Evolutionary conservation across 441 rosid species (phyloP), one percentile per base, ranked within the genome.

Genomic region (Populus trichocarpa): DNA sequence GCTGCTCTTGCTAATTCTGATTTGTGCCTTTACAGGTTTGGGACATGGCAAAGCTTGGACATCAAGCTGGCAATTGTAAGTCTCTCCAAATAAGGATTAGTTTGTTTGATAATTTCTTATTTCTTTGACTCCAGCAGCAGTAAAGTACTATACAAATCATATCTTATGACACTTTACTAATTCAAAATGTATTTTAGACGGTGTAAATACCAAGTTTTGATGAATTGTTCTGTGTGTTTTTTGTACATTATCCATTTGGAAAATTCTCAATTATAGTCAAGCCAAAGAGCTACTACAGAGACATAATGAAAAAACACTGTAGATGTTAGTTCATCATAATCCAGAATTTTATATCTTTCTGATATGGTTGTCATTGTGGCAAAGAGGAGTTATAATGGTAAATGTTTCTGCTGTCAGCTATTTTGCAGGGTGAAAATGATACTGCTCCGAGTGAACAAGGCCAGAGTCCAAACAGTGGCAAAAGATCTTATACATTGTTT

Each of bases 31-130:
- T 71, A 70, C 86, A 92, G 97, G 90, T 94, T 77, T 93, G 98
- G 99, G 98, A 96, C 84, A 94, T 93, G 97, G 99, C 97, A 79
- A 93, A 93, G 87, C 90, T 90, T 77, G 99, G 91, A 70, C 94
- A 92, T 72, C 96, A 90, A 81, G 73, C 86, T 78, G 84, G 87
- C 61, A 61, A 13, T 65, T 85, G 97, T 94, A 84, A 88, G 92
- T 87, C 26, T 66, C 59, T 64, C 32, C 11, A 23, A 35, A 38
- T 40, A 22, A 38, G 18, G 38, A 76, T 63, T 72, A 38, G 26
- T 50, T 75, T 73, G 35, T 77, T 40, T 20, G 28, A 13, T 79
- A 69, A 23, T n/a, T 22, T 75, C 53, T 28, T 67, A 28, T 70
- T 25, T 50, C 68, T 64, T 68, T 53, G 40, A 13, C 57, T 57